Evolutionary conservation across 2,329 filamentous ascomycete species (phyloP), one percentile per base, ranked within the genome.

Genomic region (Fusarium poae): DNA sequence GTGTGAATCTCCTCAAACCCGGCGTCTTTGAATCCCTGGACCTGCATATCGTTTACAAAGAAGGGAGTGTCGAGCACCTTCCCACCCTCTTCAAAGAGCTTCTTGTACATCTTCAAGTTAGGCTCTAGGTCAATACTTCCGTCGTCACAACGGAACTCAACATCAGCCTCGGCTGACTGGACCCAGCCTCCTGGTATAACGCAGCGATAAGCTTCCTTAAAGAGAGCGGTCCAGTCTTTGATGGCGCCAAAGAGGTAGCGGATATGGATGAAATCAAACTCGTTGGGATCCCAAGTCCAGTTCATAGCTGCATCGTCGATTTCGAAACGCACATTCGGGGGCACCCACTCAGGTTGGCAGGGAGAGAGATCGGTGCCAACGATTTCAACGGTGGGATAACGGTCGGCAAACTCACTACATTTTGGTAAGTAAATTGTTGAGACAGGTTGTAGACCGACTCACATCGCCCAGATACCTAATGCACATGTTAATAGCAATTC

Each of bases 401-500:
- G 62, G n/a, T 67, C 64, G n/a, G 64, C 64, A 3, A 67, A 63
- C 13, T 67, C 64, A 32, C 59, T 62, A 15, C 21, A 3, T 9
- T 1, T 1, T 18, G 6, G 11, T 39, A 5, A 51, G 48, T 21
- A 25, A 10, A 4, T 29, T 29, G 12, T 2, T 15, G 3, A 21
- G n/a, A 10, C 2, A 9, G 6, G 21, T 1, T 42, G 1, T 3
- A 4, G 6, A 25, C 3, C 4, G 8, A 27, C 25, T 1, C n/a
- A 62, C 63, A 67, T 67, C 3, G 64, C 64, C 64, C 64, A 67
- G 8, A 67, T 67, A 5, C 64, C 63, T 66, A 3, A 2, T 2
- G 1, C 1, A 3, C 27, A 3, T 13, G 13, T 66, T 10, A 66
- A 32, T 20, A 6, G 1, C 1, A 2, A 4, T 1, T 34, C 7